Evolutionary conservation across 1,284 basidiomycete genomes (phyloP).

Genomic region (Marasmius fiardii): DNA sequence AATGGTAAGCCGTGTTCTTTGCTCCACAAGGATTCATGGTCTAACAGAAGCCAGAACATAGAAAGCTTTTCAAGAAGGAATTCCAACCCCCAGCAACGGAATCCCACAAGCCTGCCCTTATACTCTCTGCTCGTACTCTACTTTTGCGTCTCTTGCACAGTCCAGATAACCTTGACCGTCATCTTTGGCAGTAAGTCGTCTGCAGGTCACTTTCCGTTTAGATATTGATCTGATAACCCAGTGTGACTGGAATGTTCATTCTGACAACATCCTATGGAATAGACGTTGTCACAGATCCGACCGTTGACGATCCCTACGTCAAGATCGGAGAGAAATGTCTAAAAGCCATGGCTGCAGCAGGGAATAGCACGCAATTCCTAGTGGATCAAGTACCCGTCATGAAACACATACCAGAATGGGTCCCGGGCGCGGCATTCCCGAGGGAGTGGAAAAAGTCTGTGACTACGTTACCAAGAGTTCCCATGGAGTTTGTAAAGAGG

Average conservation of each 20-base stretch:
- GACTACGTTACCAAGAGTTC: neutral
- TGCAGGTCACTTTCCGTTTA: too few species aligned
- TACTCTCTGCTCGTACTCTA: neutral
- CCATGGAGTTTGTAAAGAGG: neutral
- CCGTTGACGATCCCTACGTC: neutral
- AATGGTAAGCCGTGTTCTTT: conserved; percentile 1
- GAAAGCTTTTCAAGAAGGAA: neutral
- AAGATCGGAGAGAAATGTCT: neutral
- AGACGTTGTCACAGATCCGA: too few species aligned
- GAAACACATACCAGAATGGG: conserved; percentile 2
- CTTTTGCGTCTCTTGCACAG: neutral
- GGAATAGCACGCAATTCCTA: neutral
- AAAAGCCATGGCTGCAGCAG: neutral
- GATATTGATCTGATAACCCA: too few species aligned
- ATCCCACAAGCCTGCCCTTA: neutral
- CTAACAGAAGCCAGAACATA: neutral
- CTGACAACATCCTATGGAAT: too few species aligned
- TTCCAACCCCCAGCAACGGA: neutral
- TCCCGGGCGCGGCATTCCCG: neutral
- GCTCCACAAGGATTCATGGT: neutral
- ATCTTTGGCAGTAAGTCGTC: neutral
- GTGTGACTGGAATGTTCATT: too few species aligned
- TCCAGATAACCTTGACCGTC: neutral
- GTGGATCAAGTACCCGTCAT: neutral
- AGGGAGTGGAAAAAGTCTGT: neutral